phyloP scores from a whole-genome alignment of 768 basidiomycete species.

The Phlebiopsis flavidoalba region DNA sequence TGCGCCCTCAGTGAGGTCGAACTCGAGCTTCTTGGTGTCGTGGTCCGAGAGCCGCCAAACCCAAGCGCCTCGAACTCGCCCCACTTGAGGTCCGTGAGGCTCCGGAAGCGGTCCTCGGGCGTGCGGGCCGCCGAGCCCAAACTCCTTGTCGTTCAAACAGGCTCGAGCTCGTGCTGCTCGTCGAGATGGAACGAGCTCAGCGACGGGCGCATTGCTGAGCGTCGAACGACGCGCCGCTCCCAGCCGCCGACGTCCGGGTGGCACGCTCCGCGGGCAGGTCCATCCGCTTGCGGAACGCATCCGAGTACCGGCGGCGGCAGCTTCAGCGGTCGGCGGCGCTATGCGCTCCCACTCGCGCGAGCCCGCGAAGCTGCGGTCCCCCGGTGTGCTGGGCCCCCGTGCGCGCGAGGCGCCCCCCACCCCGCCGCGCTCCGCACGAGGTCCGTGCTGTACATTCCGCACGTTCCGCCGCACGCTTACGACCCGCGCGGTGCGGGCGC shows the following conservation, averaged over 20 bases:
- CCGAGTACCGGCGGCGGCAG: constrained; percentile 66
- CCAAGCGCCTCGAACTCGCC: constrained; percentile 86
- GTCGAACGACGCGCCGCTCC: constrained; percentile 24
- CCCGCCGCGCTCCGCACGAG: constrained; percentile 24
- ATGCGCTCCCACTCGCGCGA: constrained; percentile 80
- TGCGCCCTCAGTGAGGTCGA: constrained; percentile 89
- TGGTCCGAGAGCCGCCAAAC: constrained; percentile 52
- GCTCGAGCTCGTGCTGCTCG: constrained; percentile 28
- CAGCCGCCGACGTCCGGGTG: constrained; percentile 42
- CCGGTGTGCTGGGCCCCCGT: constrained; percentile 24
- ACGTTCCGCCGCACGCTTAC: constrained; percentile 77
- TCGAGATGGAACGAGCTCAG: constrained; percentile 28
- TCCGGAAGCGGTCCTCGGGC: constrained; percentile 70
- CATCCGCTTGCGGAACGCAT: constrained; percentile 74
- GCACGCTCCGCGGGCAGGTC: constrained; percentile 53
- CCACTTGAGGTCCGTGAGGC: constrained; percentile 85
- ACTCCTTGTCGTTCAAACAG: constrained; percentile 28
- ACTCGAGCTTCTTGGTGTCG: constrained; percentile 68
- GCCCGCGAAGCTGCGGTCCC: constrained; percentile 42
- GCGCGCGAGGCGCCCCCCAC: constrained; percentile 53
- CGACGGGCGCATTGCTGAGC: constrained; percentile 32
- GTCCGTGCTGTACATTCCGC: constrained; percentile 81
- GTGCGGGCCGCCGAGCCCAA: constrained; percentile 25
- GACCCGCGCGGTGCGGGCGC: constrained; percentile 73
- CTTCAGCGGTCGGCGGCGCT: constrained; percentile 53